Evolutionary conservation across 78 protist genomes (phyloP).

Genomic region (Dictyostelium citrinum): DNA sequence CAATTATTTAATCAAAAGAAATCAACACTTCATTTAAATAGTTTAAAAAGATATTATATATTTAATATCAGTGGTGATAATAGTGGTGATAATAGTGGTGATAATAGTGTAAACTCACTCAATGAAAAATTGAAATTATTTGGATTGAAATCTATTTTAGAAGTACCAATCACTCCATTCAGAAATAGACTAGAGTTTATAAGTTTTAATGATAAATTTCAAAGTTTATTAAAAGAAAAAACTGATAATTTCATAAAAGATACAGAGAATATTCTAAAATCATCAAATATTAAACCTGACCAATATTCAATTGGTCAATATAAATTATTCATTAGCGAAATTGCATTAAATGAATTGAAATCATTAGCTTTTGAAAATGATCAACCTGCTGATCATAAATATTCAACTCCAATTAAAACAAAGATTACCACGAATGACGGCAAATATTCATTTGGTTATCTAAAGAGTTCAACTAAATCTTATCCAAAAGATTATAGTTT

Average conservation of each 20-base stretch:
- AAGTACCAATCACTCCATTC: neutral
- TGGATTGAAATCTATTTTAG: neutral
- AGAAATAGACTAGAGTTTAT: neutral
- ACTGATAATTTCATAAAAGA: neutral
- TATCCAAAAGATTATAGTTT: neutral
- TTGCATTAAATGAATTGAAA: neutral
- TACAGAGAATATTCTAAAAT: neutral
- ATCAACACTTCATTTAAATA: neutral
- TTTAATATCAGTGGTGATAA: neutral
- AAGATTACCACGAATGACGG: neutral
- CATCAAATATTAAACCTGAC: neutral
- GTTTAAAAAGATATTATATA: neutral
- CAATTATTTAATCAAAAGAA: neutral
- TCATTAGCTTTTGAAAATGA: neutral
- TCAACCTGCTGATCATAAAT: neutral
- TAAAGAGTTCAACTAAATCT: neutral
- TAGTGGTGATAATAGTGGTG: neutral
- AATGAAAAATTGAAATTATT: neutral
- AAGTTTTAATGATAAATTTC: neutral
- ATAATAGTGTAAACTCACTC: neutral
- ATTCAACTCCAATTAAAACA: neutral
- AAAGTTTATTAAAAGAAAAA: neutral
- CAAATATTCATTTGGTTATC: neutral
- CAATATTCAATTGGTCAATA: neutral
- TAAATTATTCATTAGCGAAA: neutral